Evolutionary conservation across 306 rosid species (phyloP).

Genomic region (Crotalaria pallida): DNA sequence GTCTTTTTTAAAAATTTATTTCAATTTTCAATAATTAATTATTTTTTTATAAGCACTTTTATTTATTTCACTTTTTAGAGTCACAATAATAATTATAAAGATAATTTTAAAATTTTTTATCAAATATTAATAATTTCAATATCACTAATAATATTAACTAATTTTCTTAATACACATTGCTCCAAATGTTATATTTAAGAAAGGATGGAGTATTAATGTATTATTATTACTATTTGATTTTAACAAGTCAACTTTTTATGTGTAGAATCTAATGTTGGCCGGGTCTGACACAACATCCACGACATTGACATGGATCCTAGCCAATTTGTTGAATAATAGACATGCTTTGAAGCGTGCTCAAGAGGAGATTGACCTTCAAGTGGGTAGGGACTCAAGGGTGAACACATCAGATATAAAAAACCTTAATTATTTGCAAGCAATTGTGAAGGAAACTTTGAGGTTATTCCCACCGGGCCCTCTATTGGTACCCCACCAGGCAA

Average conservation of each 20-base stretch:
- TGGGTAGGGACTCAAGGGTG: constrained; percentile 42
- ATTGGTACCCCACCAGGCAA: constrained; percentile 51
- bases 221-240: not conserved
- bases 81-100: no score
- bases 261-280: constrained; percentile 47
- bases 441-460: constrained; percentile 45
- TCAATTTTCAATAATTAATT: no score
- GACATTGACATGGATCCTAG: constrained; percentile 44
- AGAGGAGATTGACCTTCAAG: constrained; percentile 41
- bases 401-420: constrained; percentile 33
- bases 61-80: no score
- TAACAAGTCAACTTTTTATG: not conserved
- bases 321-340: constrained; percentile 36
- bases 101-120: no score
- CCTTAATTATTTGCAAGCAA: constrained; percentile 44
- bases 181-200: no score
- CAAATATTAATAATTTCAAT: no score
- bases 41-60: no score
- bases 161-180: no score
- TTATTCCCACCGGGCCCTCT: constrained; percentile 51
- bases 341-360: constrained; percentile 38
- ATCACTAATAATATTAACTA: no score
- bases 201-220: no score
- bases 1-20: no score
- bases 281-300: constrained; percentile 49